Evolutionary conservation across 2,329 filamentous ascomycete species (phyloP).

Genomic region (Aspergillus ustus): DNA sequence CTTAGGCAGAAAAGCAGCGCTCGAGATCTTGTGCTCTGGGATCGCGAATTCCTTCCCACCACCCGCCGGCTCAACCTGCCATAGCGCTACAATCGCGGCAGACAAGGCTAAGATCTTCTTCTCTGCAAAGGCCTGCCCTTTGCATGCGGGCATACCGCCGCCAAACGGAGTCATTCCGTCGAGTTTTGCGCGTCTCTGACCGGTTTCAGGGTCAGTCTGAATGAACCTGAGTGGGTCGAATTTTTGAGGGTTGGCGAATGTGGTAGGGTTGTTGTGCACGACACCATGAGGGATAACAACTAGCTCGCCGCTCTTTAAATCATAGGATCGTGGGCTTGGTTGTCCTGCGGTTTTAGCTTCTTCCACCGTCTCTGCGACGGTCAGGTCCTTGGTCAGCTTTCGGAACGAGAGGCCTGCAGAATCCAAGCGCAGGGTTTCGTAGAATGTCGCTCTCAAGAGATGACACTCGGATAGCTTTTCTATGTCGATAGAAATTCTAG

Average conservation of each 20-base stretch:
- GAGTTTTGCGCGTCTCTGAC: constrained; percentile 40
- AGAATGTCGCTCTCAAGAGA: constrained; percentile 51
- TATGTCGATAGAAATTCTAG: constrained; percentile 47
- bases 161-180: constrained; percentile 54
- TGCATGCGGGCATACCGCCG: constrained; percentile 55
- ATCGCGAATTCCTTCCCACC: constrained; percentile 54
- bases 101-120: constrained; percentile 56
- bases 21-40: constrained; percentile 55
- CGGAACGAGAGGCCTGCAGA: constrained; percentile 50
- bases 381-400: constrained; percentile 44
- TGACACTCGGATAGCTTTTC: constrained; percentile 50
- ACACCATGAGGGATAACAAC: constrained; percentile 51
- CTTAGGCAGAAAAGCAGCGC: constrained; percentile 56
- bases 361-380: constrained; percentile 43
- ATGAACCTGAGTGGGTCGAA: constrained; percentile 56
- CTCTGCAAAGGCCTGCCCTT: constrained; percentile 57
- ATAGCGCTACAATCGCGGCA: constrained; percentile 59
- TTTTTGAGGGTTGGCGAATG: constrained; percentile 46
- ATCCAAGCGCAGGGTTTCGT: constrained; percentile 53
- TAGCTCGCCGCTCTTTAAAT: constrained; percentile 48
- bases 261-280: constrained; percentile 47
- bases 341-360: constrained; percentile 40
- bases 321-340: constrained; percentile 42
- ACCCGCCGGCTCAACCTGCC: constrained; percentile 58
- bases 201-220: constrained; percentile 42